Base-by-base conservation (phyloP, 306 rosid genomes). In the Cucurbita ficifolia region DNA sequence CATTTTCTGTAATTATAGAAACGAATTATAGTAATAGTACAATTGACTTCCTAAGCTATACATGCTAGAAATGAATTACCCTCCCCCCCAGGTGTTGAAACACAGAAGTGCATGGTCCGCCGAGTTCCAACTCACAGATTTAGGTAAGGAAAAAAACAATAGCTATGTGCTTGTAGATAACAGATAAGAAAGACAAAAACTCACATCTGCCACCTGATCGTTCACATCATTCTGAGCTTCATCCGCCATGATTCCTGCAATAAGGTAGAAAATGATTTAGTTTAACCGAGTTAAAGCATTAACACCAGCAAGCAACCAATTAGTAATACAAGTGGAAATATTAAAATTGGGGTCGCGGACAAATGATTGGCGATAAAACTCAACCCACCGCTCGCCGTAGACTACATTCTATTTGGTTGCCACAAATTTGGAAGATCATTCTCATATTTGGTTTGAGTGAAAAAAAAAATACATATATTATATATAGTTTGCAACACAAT, bases 141-240 rank as follows among this genome's bases (percentile, higher is more conserved):
- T 60, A 33, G 45, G 45, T 14, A 63, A 4, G 33, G 5, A 9
- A 63, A 62, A 62, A 62, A 18, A 63, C 6, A 39, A 38, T 24
- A 59, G 35, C 40, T 42, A 19, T 18, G 36, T 10, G 51, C 35
- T 1, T 42, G 24, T 51, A 18, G 36, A 64, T 21, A 43, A 61
- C 14, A 65, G 52, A 42, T 39, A 14, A 61, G 24, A 55, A 19
- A 72, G 52, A 3, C 1, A 48, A 3, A 42, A 75, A 83, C 85
- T 82, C 76, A 88, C 96, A 49, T 87, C 96, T 13, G 88, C 52
- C 63, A 85, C 87, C 79, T 87, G 91, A 21, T 90, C 97, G 71
- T 77, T 91, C 80, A 73, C 46, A n/a, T 88, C 96, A 57, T 51
- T 79, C 62, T 24, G 88, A 55, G 67, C 55, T 70, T 87, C 91